These are phyloP conservation scores for Aspergillus neotritici DNA, from an alignment of 2,329 filamentous ascomycete genomes.

Conservation along the genomic window DNA sequence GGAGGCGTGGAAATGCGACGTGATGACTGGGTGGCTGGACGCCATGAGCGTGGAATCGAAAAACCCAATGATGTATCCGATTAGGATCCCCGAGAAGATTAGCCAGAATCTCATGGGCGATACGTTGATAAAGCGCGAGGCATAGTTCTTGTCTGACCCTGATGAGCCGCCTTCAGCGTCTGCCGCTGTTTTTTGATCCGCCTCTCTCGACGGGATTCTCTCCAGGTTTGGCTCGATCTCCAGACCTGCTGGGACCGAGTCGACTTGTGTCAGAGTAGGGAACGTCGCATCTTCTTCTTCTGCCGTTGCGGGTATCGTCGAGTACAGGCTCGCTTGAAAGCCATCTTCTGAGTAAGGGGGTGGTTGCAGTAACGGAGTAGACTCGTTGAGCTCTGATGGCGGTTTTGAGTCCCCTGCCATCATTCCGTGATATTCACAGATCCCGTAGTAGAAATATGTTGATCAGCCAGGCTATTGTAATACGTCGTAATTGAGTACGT, in stretches of 20 bases:
- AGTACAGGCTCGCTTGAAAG: no score
- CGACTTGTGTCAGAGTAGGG: no score
- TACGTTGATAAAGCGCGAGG: slow-evolving; percentile 34
- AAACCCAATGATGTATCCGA: slow-evolving; percentile 52
- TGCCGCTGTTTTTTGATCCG: slow-evolving; percentile 6
- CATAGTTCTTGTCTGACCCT: slow-evolving; percentile 18
- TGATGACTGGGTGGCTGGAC: slow-evolving; percentile 73
- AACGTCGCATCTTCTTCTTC: no score
- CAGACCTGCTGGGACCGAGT: slow-evolving; percentile 2
- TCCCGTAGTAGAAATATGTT: no score
- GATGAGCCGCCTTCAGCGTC: slow-evolving; percentile 6
- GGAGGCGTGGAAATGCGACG: slow-evolving; percentile 69
- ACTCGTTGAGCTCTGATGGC: no score
- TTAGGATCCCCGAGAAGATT: slow-evolving; percentile 55
- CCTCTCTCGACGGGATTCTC: slow-evolving; percentile 13
- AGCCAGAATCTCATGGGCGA: slow-evolving; percentile 52
- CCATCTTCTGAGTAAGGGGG: no score
- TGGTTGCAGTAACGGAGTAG: no score
- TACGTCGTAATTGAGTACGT: no score
- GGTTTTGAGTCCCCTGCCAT: no score
- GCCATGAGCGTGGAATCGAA: slow-evolving; percentile 81
- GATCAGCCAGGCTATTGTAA: no score
- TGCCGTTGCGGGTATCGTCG: no score
- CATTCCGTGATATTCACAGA: no score
- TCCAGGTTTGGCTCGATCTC: slow-evolving; percentile 25